A percentile compares a stretch with the other conserved stretches of the same genome.
These are phyloP conservation scores for Exidia glandulosa DNA, from an alignment of 768 basidiomycete species.

Conservation along the genomic window DNA sequence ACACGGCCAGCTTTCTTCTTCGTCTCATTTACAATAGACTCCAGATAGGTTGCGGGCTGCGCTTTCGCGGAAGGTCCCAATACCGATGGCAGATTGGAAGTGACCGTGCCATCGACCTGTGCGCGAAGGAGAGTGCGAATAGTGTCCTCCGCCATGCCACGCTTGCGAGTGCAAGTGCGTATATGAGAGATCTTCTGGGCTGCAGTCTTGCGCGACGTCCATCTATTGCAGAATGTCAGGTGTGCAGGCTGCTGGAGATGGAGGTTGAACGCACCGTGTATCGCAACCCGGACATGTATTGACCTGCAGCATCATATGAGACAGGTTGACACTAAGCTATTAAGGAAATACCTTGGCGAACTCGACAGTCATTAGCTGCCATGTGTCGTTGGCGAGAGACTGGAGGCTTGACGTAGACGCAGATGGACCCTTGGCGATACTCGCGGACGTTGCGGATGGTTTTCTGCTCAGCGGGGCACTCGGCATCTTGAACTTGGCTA, in stretches of 20 bases:
- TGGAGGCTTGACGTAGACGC: not conserved
- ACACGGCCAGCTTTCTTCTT: conserved; percentile 25
- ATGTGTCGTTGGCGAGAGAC: not conserved
- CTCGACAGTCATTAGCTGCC: not conserved
- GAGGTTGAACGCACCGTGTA: not conserved
- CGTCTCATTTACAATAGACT: conserved; percentile 41
- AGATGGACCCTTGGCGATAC: too few relatives aligned
- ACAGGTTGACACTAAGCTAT: not conserved
- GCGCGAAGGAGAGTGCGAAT: conserved; percentile 39
- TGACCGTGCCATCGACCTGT: conserved; percentile 28
- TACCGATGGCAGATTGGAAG: conserved; percentile 7
- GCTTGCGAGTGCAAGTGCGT: conserved; percentile 54
- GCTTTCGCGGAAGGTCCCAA: conserved; percentile 9
- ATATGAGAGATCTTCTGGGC: conserved; percentile 59
- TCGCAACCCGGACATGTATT: conserved; percentile 56
- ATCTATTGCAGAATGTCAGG: conserved; percentile 18
- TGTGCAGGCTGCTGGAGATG: too few relatives aligned
- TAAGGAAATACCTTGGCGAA: not conserved
- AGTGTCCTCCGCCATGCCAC: conserved; percentile 41
- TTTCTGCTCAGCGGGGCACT: not conserved
- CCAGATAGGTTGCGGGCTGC: conserved; percentile 35
- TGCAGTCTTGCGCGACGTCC: conserved; percentile 60
- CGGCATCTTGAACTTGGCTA: not conserved
- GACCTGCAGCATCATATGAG: conserved; percentile 15
- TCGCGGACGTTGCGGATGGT: not conserved